These are phyloP conservation scores for Sphaerulina populicola DNA, from an alignment of 2,329 filamentous ascomycete genomes.

Conservation along the genomic window DNA sequence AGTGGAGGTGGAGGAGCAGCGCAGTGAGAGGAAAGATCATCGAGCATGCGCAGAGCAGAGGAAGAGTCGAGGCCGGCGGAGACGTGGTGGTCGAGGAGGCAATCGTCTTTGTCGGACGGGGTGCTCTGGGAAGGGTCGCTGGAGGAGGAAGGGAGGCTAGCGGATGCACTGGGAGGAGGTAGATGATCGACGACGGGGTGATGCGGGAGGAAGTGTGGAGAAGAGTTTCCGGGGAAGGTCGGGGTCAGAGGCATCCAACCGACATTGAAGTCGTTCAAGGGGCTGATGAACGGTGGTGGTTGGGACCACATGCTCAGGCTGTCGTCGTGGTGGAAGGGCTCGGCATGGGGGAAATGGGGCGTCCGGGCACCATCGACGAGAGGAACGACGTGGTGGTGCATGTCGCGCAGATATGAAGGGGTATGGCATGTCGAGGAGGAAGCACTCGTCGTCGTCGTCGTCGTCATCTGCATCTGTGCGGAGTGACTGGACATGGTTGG, in stretches of 20 bases:
- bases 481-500: not conserved
- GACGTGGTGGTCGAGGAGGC: too few species aligned
- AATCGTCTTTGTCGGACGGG: too few species aligned
- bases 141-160: too few species aligned
- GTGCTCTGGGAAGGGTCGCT: too few species aligned
- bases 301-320: conserved; percentile 1
- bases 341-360: not conserved
- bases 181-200: not conserved
- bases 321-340: not conserved
- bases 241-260: conserved; percentile 2
- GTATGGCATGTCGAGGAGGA: not conserved
- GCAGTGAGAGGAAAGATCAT: too few species aligned
- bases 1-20: too few species aligned
- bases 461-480: not conserved
- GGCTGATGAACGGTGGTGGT: conserved; percentile 1
- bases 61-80: too few species aligned
- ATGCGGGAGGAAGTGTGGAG: too few species aligned
- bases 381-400: not conserved
- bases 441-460: not conserved
- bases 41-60: too few species aligned
- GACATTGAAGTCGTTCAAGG: not conserved
- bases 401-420: not conserved
- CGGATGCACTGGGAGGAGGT: too few species aligned
- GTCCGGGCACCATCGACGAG: not conserved
- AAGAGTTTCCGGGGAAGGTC: not conserved